Percentiles rank a stretch among this genome's conserved stretches.
Evolutionary conservation across 2,329 filamentous ascomycete species (phyloP).

Genomic region (Colletotrichum sp.): DNA sequence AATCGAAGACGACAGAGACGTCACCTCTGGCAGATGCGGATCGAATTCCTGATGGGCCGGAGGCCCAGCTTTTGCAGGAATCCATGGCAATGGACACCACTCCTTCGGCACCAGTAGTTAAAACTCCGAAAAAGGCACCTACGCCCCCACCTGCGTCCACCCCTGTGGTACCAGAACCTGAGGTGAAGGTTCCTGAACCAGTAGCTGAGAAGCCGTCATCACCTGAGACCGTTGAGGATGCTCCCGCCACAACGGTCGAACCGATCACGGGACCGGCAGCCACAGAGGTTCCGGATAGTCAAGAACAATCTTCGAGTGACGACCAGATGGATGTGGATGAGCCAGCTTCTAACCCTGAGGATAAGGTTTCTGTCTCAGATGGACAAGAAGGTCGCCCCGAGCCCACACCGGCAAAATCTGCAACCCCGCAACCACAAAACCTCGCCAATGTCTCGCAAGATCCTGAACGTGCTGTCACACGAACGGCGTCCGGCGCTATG

Average conservation of each 20-base stretch:
- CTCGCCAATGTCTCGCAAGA: conserved; percentile 27
- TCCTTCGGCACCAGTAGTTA: conserved; percentile 12
- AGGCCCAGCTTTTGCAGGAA: conserved; percentile 52
- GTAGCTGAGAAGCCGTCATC: neutral
- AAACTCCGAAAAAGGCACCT: conserved; percentile 8
- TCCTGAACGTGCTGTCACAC: conserved; percentile 65
- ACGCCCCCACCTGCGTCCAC: neutral
- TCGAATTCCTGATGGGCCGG: conserved; percentile 34
- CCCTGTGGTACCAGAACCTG: neutral
- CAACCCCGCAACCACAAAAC: conserved; percentile 20
- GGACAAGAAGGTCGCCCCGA: neutral
- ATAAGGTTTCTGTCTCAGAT: neutral
- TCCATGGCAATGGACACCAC: conserved; percentile 30
- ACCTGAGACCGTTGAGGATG: neutral
- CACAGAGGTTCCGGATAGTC: conserved; percentile 40
- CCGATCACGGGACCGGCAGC: neutral
- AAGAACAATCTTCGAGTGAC: conserved; percentile 32
- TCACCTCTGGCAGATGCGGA: conserved; percentile 5
- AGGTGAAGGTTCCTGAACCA: neutral
- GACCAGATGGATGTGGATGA: conserved; percentile 41
- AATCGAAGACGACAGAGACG: conserved; percentile 4
- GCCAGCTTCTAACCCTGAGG: conserved; percentile 23
- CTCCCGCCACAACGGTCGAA: neutral
- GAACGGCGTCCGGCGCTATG: conserved; percentile 73
- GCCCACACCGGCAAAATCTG: neutral